A percentile compares a stretch with the other conserved stretches of the same genome.
Evolutionary conservation across 2,329 filamentous ascomycete species (phyloP).

Genomic region (Samsoniella hepiali): DNA sequence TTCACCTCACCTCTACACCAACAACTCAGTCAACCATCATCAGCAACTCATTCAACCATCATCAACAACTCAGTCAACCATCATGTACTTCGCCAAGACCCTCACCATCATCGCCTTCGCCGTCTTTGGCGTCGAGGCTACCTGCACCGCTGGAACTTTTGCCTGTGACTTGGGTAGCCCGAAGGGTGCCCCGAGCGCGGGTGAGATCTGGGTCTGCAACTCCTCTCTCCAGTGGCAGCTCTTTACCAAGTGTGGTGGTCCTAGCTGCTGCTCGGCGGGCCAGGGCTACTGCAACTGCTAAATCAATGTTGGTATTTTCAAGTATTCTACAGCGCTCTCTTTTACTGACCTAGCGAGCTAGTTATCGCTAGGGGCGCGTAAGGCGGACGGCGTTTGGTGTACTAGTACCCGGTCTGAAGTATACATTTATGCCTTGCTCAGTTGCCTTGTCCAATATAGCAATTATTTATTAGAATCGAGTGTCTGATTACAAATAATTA

Average conservation of each 20-base stretch:
- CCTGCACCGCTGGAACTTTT: background rate
- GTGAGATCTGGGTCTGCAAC: slow-evolving; percentile 9
- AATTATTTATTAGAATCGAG: too few species aligned
- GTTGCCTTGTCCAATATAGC: too few species aligned
- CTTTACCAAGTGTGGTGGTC: slow-evolving; percentile 5
- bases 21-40: background rate
- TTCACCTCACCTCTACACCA: background rate
- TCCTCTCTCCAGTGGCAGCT: background rate
- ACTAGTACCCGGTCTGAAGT: background rate
- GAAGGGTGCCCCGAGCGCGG: background rate
- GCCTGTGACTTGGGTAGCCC: too few species aligned
- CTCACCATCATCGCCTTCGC: slow-evolving; percentile 13
- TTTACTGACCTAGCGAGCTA: background rate
- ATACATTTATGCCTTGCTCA: background rate
- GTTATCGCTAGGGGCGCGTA: background rate
- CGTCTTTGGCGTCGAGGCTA: slow-evolving; percentile 8
- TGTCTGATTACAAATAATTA: too few species aligned
- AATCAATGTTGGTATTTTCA: background rate
- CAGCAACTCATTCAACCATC: background rate
- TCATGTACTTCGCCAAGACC: slow-evolving; percentile 16
- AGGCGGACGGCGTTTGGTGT: background rate
- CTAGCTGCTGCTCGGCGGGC: background rate
- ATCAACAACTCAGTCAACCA: background rate
- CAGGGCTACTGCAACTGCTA: slow-evolving; percentile 13
- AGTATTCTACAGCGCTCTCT: background rate